These are phyloP conservation scores for Thielaviopsis populi DNA, from an alignment of 2,329 filamentous ascomycete species.

Conservation along the genomic window DNA sequence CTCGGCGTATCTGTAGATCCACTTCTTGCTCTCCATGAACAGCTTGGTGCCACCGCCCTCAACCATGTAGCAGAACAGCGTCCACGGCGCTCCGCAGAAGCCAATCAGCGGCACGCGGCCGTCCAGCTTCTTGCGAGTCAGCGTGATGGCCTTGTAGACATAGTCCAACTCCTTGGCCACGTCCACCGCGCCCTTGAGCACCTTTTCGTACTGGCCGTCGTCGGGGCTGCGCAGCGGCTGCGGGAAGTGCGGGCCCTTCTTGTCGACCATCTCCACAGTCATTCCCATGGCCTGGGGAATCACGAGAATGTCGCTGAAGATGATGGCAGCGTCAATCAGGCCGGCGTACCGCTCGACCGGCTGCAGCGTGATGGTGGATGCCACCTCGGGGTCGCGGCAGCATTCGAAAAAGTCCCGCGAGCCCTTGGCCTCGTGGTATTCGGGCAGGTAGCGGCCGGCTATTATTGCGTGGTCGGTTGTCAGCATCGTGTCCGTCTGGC, in stretches of 20 bases:
- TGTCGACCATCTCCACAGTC: conserved; percentile 96
- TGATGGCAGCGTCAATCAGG: conserved; percentile 90
- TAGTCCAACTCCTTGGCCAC: conserved; percentile 77
- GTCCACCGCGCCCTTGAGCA: conserved; percentile 67
- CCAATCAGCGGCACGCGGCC: conserved; percentile 87
- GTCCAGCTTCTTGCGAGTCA: conserved; percentile 74
- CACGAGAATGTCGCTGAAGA: conserved; percentile 96
- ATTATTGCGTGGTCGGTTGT: background rate
- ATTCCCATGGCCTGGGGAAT: conserved; percentile 97
- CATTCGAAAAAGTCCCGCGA: conserved; percentile 91
- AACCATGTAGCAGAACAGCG: conserved; percentile 95
- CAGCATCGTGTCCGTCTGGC: background rate
- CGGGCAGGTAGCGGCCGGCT: conserved; percentile 94
- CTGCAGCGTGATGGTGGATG: conserved; percentile 85
- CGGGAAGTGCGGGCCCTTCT: conserved; percentile 91
- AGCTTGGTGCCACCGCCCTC: conserved; percentile 93
- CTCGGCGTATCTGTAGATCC: conserved; percentile 80
- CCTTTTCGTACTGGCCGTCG: conserved; percentile 66
- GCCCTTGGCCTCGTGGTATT: conserved; percentile 93
- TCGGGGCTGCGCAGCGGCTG: conserved; percentile 63
- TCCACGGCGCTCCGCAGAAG: conserved; percentile 96
- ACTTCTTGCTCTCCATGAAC: conserved; percentile 87
- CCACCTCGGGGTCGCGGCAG: conserved; percentile 83
- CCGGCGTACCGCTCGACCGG: conserved; percentile 83
- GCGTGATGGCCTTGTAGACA: conserved; percentile 86